Conservation (phyloP, 257 asterid species). For the Scutellaria galericulata region DNA sequence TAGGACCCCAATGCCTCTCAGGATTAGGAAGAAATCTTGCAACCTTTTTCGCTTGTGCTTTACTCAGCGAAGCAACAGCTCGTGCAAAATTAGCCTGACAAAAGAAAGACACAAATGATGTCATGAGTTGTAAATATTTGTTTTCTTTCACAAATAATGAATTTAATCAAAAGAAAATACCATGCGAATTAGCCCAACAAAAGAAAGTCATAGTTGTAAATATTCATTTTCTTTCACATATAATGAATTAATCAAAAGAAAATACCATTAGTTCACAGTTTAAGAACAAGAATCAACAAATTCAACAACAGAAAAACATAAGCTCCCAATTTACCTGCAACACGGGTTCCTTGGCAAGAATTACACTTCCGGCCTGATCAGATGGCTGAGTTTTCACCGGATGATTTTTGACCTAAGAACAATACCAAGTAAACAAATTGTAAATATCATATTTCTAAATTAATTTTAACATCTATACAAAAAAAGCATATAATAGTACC, state of each 20-base stretch:
- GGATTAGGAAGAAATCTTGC: constrained; percentile 96
- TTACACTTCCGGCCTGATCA: constrained; percentile 79
- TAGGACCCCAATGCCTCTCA: constrained; percentile 99
- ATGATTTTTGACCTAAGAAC: constrained; percentile 76
- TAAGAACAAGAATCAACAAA: not conserved
- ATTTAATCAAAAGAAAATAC: too few species aligned
- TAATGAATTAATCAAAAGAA: too few species aligned
- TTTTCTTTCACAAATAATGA: too few species aligned
- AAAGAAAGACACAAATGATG: not conserved
- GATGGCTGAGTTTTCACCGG: constrained; percentile 92
- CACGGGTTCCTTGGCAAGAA: constrained; percentile 87
- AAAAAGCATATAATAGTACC: too few species aligned
- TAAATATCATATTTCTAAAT: not conserved
- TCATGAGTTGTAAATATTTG: too few species aligned
- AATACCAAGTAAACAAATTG: constrained; percentile 5
- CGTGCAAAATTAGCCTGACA: constrained; percentile 90
- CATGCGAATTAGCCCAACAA: constrained; percentile 78
- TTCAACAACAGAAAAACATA: not conserved
- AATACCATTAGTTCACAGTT: too few species aligned
- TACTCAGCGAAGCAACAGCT: constrained; percentile 92
- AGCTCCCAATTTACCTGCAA: constrained; percentile 57
- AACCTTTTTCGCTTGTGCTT: constrained; percentile 92
- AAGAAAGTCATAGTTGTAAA: not conserved
- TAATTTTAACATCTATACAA: too few species aligned
- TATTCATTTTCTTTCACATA: too few species aligned